Evolutionary conservation across 1,284 basidiomycete genomes (phyloP).

Genomic region (Cryptococcus depauperatus): DNA sequence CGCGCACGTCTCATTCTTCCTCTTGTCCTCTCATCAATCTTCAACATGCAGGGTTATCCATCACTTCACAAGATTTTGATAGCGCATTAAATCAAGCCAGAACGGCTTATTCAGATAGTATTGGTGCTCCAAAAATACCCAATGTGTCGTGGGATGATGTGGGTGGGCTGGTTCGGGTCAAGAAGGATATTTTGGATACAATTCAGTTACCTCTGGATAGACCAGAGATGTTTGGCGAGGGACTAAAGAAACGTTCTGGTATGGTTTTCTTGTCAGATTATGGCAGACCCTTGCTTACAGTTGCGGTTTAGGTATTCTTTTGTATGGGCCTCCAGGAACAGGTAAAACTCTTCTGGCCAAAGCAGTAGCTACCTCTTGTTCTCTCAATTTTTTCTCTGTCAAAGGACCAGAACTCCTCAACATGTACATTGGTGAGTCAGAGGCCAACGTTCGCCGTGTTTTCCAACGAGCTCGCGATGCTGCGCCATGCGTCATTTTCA

Average conservation of each 20-base stretch:
- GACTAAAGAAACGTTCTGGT: conserved; percentile 94
- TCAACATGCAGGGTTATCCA: conserved; percentile 51
- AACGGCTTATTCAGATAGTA: conserved; percentile 76
- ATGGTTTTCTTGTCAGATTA: conserved; percentile 16
- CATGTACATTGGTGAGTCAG: conserved; percentile 98
- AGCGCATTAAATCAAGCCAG: conserved; percentile 67
- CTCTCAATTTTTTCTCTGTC: conserved; percentile 89
- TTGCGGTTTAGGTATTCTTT: conserved; percentile 55
- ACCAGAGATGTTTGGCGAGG: conserved; percentile 86
- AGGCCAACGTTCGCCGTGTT: conserved; percentile 85
- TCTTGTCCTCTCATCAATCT: conserved; percentile 23
- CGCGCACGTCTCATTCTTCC: conserved; percentile 41
- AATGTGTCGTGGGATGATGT: conserved; percentile 97
- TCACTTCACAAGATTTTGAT: conserved; percentile 65
- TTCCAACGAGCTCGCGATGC: conserved; percentile 88
- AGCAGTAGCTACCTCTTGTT: conserved; percentile 85
- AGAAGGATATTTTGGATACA: conserved; percentile 91
- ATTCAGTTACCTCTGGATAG: conserved; percentile 91
- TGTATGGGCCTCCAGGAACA: conserved; percentile 90
- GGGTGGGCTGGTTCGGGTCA: conserved; percentile 81
- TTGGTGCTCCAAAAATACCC: conserved; percentile 94
- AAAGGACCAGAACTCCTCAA: conserved; percentile 94
- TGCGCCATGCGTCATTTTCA: conserved; percentile 88
- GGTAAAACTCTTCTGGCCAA: conserved; percentile 94
- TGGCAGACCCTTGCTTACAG: not conserved